A percentile compares a stretch with the other conserved stretches of the same genome.
Conservation (phyloP, 176 grass and related monocot species). For the Aechmea fasciata region DNA sequence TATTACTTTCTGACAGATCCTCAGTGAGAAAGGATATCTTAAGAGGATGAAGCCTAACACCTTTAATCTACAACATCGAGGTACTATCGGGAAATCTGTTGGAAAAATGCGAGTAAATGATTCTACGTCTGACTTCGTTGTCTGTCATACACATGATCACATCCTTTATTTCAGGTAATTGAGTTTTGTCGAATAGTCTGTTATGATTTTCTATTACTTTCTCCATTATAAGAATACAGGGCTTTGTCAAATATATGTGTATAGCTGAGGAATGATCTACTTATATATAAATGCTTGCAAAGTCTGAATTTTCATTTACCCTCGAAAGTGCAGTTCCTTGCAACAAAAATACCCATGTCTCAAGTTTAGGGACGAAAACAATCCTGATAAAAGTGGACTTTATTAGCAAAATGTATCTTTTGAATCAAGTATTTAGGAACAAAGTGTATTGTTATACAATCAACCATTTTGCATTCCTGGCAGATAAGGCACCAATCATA, state of each 20-base stretch:
- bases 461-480: too few relatives aligned
- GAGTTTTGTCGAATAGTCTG: neutral
- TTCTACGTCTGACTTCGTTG: constrained; percentile 82
- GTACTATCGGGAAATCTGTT: constrained; percentile 97
- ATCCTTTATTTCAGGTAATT: constrained; percentile 96
- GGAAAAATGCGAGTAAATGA: constrained; percentile 96
- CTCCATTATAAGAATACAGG: too few relatives aligned
- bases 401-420: neutral
- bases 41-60: constrained; percentile 93
- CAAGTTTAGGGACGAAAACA: too few relatives aligned
- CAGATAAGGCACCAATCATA: too few relatives aligned
- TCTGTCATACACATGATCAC: constrained; percentile 80
- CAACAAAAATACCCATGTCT: too few relatives aligned
- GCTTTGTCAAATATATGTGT: too few relatives aligned
- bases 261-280: too few relatives aligned
- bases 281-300: neutral
- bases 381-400: too few relatives aligned
- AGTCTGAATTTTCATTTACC: constrained; percentile 5
- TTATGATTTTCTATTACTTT: neutral
- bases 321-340: too few relatives aligned
- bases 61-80: constrained; percentile 71
- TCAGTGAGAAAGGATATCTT: constrained; percentile 92
- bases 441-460: too few relatives aligned
- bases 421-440: neutral
- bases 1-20: constrained; percentile 39